Evolutionary conservation across 768 basidiomycete species (phyloP).

Genomic region (Boletus sensibilis): DNA sequence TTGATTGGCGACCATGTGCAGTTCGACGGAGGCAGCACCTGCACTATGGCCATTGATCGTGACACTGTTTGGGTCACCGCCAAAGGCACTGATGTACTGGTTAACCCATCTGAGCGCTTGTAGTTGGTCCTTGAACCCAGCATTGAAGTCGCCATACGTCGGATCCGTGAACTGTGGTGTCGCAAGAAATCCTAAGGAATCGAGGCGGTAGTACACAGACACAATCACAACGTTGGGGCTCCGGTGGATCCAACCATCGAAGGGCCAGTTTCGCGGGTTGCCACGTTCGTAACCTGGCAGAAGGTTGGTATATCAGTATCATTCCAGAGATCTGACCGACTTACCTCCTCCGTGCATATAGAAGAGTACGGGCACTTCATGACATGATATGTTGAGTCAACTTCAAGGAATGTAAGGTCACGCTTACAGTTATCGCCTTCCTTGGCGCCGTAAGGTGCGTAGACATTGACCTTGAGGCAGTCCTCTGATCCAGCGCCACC

Average conservation of each 20-base stretch:
- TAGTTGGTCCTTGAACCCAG: conserved; percentile 54
- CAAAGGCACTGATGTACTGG: conserved; percentile 38
- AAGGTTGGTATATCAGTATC: background rate
- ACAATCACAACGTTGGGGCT: conserved; percentile 61
- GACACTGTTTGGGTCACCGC: conserved; percentile 38
- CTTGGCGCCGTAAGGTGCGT: conserved; percentile 50
- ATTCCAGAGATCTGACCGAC: background rate
- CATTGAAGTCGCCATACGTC: conserved; percentile 48
- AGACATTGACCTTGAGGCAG: conserved; percentile 66
- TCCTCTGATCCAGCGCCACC: conserved; percentile 68
- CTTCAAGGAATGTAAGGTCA: background rate
- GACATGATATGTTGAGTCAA: background rate
- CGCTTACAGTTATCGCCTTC: conserved; percentile 46
- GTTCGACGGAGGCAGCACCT: conserved; percentile 52
- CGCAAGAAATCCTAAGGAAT: conserved; percentile 62
- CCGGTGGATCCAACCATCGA: conserved; percentile 64
- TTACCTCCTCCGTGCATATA: conserved; percentile 42
- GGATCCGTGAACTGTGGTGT: conserved; percentile 44
- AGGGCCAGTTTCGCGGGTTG: conserved; percentile 66
- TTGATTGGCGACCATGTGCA: conserved; percentile 52
- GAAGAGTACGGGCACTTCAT: conserved; percentile 38
- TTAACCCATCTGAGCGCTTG: conserved; percentile 42
- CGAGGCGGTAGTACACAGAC: conserved; percentile 64
- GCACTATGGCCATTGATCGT: conserved; percentile 63
- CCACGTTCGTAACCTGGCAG: conserved; percentile 51